Conservation (phyloP, 202 grass and related monocot genomes). For the Panicum virgatum region DNA sequence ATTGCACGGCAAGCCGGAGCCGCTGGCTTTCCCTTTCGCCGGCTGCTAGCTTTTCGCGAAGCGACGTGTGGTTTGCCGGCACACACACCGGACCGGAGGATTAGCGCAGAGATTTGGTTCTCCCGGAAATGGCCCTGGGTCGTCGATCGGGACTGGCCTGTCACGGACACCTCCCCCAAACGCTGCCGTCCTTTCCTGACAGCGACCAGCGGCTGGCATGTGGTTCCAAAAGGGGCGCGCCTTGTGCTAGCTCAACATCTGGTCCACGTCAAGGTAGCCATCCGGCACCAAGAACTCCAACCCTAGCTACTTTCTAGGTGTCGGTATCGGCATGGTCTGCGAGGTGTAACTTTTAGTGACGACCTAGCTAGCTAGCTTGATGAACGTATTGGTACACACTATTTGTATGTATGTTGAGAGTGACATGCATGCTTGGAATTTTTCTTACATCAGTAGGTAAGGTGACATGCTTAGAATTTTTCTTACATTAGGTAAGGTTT, state of each 20-base stretch:
- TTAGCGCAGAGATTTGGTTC: background rate
- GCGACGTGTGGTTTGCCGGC: slow-evolving; percentile 11
- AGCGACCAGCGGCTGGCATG: slow-evolving; percentile 32
- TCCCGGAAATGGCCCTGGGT: background rate
- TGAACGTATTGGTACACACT: background rate
- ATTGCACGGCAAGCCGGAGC: background rate
- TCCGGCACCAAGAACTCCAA: background rate
- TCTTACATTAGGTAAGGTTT: background rate
- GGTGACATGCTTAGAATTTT: too few species aligned
- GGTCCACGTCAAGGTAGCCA: background rate
- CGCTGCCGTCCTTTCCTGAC: slow-evolving; percentile 10
- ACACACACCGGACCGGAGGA: background rate
- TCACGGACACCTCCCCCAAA: background rate
- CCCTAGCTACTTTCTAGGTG: background rate
- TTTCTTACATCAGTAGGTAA: too few species aligned
- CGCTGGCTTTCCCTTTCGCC: background rate
- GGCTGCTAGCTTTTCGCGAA: background rate
- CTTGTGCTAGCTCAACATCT: background rate
- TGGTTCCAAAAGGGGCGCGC: slow-evolving; percentile 15
- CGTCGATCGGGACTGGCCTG: background rate
- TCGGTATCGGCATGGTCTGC: background rate
- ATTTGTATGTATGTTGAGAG: background rate
- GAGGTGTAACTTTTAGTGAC: background rate
- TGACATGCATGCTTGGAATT: too few species aligned
- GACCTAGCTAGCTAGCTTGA: background rate